phyloP scores from a whole-genome alignment of 352 stramenopile species.

The Globisporangium uncinulatum region DNA sequence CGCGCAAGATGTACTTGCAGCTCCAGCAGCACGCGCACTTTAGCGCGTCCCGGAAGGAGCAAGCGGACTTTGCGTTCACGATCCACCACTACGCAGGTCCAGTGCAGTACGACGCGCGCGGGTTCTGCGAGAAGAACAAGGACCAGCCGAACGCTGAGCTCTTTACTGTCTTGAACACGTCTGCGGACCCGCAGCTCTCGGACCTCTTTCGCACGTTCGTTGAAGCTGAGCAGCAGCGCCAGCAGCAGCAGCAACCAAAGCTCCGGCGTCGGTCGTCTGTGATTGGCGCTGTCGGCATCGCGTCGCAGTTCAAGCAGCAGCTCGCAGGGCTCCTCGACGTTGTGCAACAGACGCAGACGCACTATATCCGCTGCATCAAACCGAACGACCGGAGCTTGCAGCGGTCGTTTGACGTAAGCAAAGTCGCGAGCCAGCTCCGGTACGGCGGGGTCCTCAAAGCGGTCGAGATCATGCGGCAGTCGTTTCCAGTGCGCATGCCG shows the following conservation, averaged over 20 bases:
- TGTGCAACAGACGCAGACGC: slow-evolving; percentile 93
- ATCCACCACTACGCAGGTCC: slow-evolving; percentile 79
- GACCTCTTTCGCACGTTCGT: slow-evolving; percentile 75
- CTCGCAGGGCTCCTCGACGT: slow-evolving; percentile 89
- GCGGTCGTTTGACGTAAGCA: slow-evolving; percentile 83
- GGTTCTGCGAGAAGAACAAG: slow-evolving; percentile 88
- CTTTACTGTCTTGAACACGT: slow-evolving; percentile 59
- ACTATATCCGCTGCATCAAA: slow-evolving; percentile 99
- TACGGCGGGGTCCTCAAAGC: slow-evolving; percentile 84
- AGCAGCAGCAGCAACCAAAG: slow-evolving; percentile 34
- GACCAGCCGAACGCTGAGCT: slow-evolving; percentile 80
- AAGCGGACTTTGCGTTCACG: slow-evolving; percentile 68
- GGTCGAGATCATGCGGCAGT: slow-evolving; percentile 80
- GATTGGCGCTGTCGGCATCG: slow-evolving; percentile 73
- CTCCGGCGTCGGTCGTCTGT: slow-evolving; percentile 57
- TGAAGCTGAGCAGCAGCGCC: slow-evolving; percentile 27
- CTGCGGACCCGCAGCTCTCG: slow-evolving; percentile 40
- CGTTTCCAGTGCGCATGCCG: slow-evolving; percentile 73
- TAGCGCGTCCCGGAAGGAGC: slow-evolving; percentile 53
- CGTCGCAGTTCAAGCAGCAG: slow-evolving; percentile 92
- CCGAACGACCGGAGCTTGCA: slow-evolving; percentile 94
- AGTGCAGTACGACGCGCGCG: slow-evolving; percentile 64
- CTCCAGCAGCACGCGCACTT: slow-evolving; percentile 57
- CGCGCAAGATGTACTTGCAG: slow-evolving; percentile 68
- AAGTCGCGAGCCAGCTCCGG: slow-evolving; percentile 71